Conservation (phyloP, 768 basidiomycete genomes). For the Xerocomus brunneocitrinus region DNA sequence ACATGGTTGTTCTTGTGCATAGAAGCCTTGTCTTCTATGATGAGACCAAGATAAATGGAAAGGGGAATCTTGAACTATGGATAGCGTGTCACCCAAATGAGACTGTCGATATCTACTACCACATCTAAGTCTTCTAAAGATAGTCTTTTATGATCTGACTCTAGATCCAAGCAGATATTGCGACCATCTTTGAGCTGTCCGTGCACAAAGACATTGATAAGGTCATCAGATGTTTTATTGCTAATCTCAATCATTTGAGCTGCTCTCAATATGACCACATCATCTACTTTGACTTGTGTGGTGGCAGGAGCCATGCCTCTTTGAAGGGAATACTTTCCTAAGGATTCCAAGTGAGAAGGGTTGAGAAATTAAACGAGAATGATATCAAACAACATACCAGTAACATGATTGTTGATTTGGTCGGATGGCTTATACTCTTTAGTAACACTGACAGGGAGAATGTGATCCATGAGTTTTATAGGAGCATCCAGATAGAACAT, state of each 20-base stretch:
- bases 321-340: conserved; percentile 1
- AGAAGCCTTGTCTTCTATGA: background rate
- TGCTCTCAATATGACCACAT: background rate
- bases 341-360: background rate
- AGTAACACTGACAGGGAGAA: background rate
- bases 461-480: background rate
- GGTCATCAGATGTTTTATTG: background rate
- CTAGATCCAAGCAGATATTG: conserved; percentile 6
- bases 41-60: background rate
- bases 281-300: background rate
- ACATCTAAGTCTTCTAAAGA: background rate
- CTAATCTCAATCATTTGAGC: background rate
- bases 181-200: background rate
- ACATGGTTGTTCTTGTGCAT: conserved; percentile 17
- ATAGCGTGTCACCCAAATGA: conserved; percentile 13
- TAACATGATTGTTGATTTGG: background rate
- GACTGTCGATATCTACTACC: conserved; percentile 10
- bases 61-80: background rate
- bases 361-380: background rate
- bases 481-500: conserved; percentile 9
- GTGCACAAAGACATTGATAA: conserved; percentile 1
- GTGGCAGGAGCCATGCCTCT: background rate
- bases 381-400: background rate
- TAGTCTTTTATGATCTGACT: background rate
- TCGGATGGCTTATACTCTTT: background rate